Conservation (phyloP, 345 rosid species). For the Aquilaria yunnanensis region DNA sequence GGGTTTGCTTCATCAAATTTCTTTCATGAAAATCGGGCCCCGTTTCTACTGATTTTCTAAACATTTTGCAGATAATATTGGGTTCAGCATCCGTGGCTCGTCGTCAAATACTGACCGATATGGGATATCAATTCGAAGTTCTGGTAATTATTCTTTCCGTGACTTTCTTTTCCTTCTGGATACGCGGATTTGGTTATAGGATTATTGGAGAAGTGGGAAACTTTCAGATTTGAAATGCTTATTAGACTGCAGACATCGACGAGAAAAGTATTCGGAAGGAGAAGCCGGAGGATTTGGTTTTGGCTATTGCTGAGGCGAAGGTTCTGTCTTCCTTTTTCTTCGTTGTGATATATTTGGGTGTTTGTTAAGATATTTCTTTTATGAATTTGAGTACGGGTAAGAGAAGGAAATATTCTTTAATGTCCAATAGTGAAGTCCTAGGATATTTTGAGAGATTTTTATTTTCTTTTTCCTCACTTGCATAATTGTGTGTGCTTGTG, state of each 20-base stretch:
- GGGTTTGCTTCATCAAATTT: neutral
- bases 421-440: neutral
- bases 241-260: constrained; percentile 88
- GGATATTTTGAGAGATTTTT: neutral
- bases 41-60: constrained; percentile 2
- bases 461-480: neutral
- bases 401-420: no score
- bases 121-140: constrained; percentile 85
- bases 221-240: constrained; percentile 2
- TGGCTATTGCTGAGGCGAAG: constrained; percentile 96
- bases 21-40: neutral
- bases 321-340: constrained; percentile 15
- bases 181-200: neutral
- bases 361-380: neutral
- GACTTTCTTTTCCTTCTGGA: neutral
- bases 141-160: constrained; percentile 29
- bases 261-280: constrained; percentile 74
- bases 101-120: constrained; percentile 56
- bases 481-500: neutral
- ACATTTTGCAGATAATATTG: constrained; percentile 54
- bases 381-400: neutral
- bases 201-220: neutral
- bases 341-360: neutral
- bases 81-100: constrained; percentile 83
- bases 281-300: constrained; percentile 80